Base-by-base conservation (phyloP, 306 rosid genomes). In the Cucurbita pepo region DNA sequence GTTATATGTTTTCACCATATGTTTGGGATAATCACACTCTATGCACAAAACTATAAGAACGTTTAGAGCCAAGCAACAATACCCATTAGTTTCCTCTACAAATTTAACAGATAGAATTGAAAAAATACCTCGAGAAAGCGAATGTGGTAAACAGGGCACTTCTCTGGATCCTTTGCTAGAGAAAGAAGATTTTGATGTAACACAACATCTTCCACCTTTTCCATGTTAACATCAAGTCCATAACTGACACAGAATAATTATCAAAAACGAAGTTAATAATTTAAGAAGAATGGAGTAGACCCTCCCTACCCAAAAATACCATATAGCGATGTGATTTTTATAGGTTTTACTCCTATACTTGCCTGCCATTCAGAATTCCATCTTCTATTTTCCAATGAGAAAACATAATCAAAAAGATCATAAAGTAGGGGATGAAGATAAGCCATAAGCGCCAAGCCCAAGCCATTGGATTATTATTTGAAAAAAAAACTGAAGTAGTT, bases 141-240 rank as follows among this genome's bases (percentile, higher is more conserved):
- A 52, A 89, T 86, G 74, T 86, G 88, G 79, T 80, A 91, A 53
- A 86, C 95, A 14, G 99, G 99, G 56, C 97, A 92, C 85, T 91
- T 95, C 76, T 83, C 87, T 8, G 99, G 99, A 41, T 89, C 95
- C 85, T 76, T 95, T 15, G 99, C 99, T 79, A 85, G 73, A 75
- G 80, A 84, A 81, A 95, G 97, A 82, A 95, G 95, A 69, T 44
- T 88, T 78, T 83, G 95, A 81, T 95, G 99, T 75, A 95, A 67
- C 77, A 91, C 70, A 83, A 95, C 93, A 76, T 95, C 99, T 83
- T 95, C 97, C 72, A 90, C 99, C 87, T 86, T 86, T 45, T 95
- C 99, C 72, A 91, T 79, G 87, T 95, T 95, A 45, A 95, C 92
- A 79, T 95, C 99, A 71, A 95, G 90, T 75, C 91, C 96, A 73